Evolutionary conservation across 352 stramenopile genomes (phyloP).

Genomic region (Ophiocytium majus): DNA sequence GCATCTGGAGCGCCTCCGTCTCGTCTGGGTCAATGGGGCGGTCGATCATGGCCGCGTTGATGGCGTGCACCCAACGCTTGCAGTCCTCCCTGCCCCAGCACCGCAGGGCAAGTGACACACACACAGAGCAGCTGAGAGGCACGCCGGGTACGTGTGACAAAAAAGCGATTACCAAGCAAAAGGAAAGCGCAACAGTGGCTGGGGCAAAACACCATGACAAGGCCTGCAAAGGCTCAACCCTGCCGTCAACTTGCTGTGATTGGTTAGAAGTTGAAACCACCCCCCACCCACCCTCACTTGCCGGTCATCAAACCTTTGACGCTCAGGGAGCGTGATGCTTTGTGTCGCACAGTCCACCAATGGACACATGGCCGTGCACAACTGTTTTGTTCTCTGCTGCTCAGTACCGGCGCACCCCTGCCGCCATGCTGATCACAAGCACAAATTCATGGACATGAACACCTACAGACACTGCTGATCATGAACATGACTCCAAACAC

Average conservation of each 20-base stretch:
- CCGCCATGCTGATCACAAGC: conserved; percentile 9
- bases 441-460: conserved; percentile 28
- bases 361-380: too few species aligned
- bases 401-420: conserved; percentile 30
- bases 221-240: background rate
- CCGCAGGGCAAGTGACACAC: background rate
- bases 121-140: background rate
- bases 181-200: background rate
- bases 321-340: background rate
- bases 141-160: background rate
- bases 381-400: conserved; percentile 38
- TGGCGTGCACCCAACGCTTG: conserved; percentile 29
- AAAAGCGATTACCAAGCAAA: background rate
- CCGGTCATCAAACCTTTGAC: background rate
- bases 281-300: background rate
- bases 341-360: too few species aligned
- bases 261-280: background rate
- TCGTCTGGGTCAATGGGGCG: too few species aligned
- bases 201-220: background rate
- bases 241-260: background rate
- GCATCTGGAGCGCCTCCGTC: too few species aligned
- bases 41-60: too few species aligned
- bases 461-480: too few species aligned
- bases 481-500: too few species aligned
- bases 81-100: conserved; percentile 27